Conservation (phyloP, 2,329 filamentous ascomycete genomes). For the Penicillium hordei region DNA sequence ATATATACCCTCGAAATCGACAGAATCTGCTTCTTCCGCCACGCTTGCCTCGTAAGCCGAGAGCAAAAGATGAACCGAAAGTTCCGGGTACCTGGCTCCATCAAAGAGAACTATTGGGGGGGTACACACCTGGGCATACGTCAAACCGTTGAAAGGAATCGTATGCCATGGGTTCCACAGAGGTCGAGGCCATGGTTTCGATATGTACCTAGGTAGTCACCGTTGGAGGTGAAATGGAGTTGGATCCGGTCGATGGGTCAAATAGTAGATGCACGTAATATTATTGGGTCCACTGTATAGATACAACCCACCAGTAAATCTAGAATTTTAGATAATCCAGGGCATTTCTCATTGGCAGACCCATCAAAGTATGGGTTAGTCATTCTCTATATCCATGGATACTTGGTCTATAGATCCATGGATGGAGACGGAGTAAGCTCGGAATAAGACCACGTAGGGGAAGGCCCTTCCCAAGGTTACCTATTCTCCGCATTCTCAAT, state of each 20-base stretch:
- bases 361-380: not conserved
- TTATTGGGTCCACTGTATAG: constrained; percentile 5
- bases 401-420: not conserved
- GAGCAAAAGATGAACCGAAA: not conserved
- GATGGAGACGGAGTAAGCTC: not conserved
- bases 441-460: not conserved
- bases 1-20: constrained; percentile 6
- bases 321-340: not conserved
- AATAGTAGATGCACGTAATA: not conserved
- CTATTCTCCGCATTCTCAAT: not conserved
- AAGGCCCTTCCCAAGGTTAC: not conserved
- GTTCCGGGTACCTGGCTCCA: constrained; percentile 7
- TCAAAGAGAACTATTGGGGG: not conserved
- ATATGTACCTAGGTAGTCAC: not conserved
- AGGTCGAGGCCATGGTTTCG: constrained; percentile 4
- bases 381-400: not conserved
- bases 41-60: constrained; percentile 6
- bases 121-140: not conserved
- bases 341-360: not conserved
- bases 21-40: constrained; percentile 7
- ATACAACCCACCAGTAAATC: not conserved
- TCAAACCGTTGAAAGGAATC: constrained; percentile 1
- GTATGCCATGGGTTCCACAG: not conserved
- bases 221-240: not conserved
- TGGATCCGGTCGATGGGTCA: not conserved